phyloP scores from a whole-genome alignment of 495 filamentous ascomycete genomes.

The Hypoxylon lenormandii region DNA sequence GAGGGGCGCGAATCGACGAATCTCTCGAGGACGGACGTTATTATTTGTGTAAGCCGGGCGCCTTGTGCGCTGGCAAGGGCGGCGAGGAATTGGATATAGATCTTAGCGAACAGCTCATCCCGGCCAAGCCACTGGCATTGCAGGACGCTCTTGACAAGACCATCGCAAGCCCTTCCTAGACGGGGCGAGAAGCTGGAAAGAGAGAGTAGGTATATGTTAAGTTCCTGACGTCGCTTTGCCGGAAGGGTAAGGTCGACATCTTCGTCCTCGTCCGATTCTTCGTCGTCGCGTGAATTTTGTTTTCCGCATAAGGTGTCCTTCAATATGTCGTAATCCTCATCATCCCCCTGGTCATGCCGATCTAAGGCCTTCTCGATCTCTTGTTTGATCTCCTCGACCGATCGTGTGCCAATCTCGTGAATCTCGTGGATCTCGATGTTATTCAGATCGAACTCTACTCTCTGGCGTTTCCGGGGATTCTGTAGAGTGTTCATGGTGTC shows the following conservation, averaged over 20 bases:
- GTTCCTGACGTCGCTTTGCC: slow-evolving; percentile 63
- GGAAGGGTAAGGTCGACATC: slow-evolving; percentile 52
- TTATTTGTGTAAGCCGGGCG: slow-evolving; percentile 62
- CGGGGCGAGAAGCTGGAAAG: slow-evolving; percentile 77
- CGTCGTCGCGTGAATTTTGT: slow-evolving; percentile 48
- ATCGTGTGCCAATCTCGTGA: slow-evolving; percentile 62
- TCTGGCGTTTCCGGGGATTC: slow-evolving; percentile 61
- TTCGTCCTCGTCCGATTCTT: slow-evolving; percentile 56
- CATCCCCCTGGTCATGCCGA: slow-evolving; percentile 72
- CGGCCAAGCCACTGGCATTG: slow-evolving; percentile 85
- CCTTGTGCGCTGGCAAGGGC: slow-evolving; percentile 83
- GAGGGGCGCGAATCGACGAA: slow-evolving; percentile 67
- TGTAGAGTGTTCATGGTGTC: slow-evolving; percentile 53
- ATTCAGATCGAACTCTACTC: slow-evolving; percentile 79
- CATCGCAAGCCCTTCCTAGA: slow-evolving; percentile 75
- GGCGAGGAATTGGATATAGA: slow-evolving; percentile 83
- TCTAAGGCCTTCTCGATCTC: slow-evolving; percentile 81
- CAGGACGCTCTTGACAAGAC: slow-evolving; percentile 78
- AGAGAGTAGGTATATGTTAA: slow-evolving; percentile 80
- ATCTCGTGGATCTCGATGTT: slow-evolving; percentile 74
- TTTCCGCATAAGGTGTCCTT: slow-evolving; percentile 66
- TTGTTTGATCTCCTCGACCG: slow-evolving; percentile 70
- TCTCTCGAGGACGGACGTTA: slow-evolving; percentile 79
- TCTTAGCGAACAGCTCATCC: slow-evolving; percentile 80
- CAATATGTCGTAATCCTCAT: slow-evolving; percentile 76